Percentiles rank a stretch among this genome's conserved stretches.
Evolutionary conservation across 2,329 filamentous ascomycete genomes (phyloP).

Genomic region (Exophiala spinifera): DNA sequence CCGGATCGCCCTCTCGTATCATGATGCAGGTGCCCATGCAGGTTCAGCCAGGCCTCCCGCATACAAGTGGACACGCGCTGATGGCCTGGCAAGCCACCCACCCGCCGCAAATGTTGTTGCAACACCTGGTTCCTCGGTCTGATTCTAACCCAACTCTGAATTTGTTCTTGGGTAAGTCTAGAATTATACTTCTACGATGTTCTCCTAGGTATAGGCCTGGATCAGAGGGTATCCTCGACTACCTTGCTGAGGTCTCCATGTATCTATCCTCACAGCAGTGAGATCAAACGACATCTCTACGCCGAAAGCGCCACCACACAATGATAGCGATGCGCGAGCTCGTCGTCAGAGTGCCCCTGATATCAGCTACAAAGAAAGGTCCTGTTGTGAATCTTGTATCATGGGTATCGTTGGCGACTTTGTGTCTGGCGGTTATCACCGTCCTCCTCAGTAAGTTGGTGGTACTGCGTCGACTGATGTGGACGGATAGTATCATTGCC

Average conservation of each 20-base stretch:
- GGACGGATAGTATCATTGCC: conserved; percentile 24
- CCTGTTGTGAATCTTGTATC: conserved; percentile 17
- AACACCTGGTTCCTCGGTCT: not conserved
- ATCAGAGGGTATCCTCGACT: too few relatives aligned
- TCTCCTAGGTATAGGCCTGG: too few relatives aligned
- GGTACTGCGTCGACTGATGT: conserved; percentile 22
- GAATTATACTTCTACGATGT: too few relatives aligned
- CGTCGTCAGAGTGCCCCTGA: conserved; percentile 7
- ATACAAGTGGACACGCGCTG: not conserved
- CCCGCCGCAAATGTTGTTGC: not conserved
- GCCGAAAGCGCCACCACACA: too few relatives aligned
- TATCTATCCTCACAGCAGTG: too few relatives aligned
- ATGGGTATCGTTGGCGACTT: conserved; percentile 16
- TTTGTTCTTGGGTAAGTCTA: too few relatives aligned
- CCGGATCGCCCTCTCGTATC: too few relatives aligned
- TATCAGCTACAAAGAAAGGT: conserved; percentile 11
- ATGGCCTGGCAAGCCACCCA: not conserved
- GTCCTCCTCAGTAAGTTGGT: conserved; percentile 27
- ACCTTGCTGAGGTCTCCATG: too few relatives aligned
- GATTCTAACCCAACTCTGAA: too few relatives aligned
- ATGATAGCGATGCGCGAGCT: conserved; percentile 8
- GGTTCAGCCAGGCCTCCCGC: too few relatives aligned
- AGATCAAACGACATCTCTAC: too few relatives aligned
- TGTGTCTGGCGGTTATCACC: conserved; percentile 20
- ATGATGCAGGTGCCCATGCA: too few relatives aligned